These are phyloP conservation scores for Cochlearia excelsa DNA, from an alignment of 345 rosid genomes.

Conservation along the genomic window DNA sequence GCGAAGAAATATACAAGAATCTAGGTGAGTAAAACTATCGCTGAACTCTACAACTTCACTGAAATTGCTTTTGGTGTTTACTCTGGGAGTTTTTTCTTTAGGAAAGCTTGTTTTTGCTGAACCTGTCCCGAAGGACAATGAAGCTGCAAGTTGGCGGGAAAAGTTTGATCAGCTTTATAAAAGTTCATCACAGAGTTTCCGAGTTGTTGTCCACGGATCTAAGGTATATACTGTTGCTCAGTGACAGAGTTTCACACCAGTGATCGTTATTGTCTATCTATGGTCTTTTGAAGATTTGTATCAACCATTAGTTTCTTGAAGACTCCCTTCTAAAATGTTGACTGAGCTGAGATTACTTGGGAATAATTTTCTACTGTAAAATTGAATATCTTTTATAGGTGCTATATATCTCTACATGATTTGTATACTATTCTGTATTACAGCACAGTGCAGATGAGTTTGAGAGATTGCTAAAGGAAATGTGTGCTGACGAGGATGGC, in stretches of 20 bases:
- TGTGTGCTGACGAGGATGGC: conserved; percentile 97
- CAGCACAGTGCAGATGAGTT: conserved; percentile 99
- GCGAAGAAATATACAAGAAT: conserved; percentile 97
- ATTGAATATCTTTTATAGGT: conserved; percentile 3
- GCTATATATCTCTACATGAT: not conserved
- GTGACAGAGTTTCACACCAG: too few species aligned
- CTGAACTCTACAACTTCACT: conserved; percentile 11
- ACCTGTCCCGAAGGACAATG: conserved; percentile 89
- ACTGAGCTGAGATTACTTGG: not conserved
- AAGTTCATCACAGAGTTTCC: conserved; percentile 97
- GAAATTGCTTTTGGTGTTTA: conserved; percentile 24
- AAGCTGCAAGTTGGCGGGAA: conserved; percentile 99
- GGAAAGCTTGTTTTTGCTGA: conserved; percentile 99
- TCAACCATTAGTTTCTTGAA: too few species aligned
- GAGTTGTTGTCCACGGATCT: conserved; percentile 99
- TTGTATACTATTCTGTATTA: conserved; percentile 46
- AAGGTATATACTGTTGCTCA: conserved; percentile 52
- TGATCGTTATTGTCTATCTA: too few species aligned
- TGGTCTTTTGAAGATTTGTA: too few species aligned
- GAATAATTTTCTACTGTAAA: conserved; percentile 1
- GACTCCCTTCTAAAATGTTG: not conserved
- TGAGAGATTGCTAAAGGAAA: conserved; percentile 90
- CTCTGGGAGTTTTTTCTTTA: conserved; percentile 35
- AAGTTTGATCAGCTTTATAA: conserved; percentile 94
- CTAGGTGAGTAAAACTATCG: conserved; percentile 56